Conservation (phyloP, 257 asterid genomes). For the Scutellaria baicalensis region DNA sequence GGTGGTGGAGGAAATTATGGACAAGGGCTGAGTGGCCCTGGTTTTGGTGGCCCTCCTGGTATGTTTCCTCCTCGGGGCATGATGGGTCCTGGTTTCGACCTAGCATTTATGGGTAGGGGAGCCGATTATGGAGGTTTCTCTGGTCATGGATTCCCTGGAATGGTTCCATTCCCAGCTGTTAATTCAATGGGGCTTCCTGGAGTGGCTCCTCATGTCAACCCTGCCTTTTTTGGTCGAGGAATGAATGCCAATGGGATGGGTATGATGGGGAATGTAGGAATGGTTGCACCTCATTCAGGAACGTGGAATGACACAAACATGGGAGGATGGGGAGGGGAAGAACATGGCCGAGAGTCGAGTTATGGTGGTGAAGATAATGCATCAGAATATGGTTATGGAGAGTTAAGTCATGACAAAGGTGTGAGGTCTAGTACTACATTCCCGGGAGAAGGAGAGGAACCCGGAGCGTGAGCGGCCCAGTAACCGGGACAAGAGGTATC, state of each 20-base stretch:
- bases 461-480: conserved; percentile 80
- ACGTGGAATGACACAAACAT: conserved; percentile 77
- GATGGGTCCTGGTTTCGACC: conserved; percentile 97
- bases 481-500: conserved; percentile 55
- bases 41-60: conserved; percentile 70
- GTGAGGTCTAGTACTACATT: conserved; percentile 48
- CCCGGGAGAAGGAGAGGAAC: conserved; percentile 68
- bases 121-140: conserved; percentile 78
- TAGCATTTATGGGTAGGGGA: conserved; percentile 88
- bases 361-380: conserved; percentile 80
- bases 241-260: conserved; percentile 89
- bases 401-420: conserved; percentile 70
- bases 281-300: conserved; percentile 81
- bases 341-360: conserved; percentile 85
- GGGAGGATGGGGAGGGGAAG: conserved; percentile 94
- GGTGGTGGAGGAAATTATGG: conserved; percentile 48
- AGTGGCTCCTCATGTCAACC: conserved; percentile 97
- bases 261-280: conserved; percentile 72
- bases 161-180: conserved; percentile 67
- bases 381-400: conserved; percentile 79
- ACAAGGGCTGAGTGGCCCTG: conserved; percentile 49
- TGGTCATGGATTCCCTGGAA: conserved; percentile 71
- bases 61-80: conserved; percentile 78
- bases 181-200: conserved; percentile 89
- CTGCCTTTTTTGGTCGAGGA: conserved; percentile 91